Evolutionary conservation across 1,139 yeast species (phyloP).

Genomic region (Casaregolazyma suthepensis): DNA sequence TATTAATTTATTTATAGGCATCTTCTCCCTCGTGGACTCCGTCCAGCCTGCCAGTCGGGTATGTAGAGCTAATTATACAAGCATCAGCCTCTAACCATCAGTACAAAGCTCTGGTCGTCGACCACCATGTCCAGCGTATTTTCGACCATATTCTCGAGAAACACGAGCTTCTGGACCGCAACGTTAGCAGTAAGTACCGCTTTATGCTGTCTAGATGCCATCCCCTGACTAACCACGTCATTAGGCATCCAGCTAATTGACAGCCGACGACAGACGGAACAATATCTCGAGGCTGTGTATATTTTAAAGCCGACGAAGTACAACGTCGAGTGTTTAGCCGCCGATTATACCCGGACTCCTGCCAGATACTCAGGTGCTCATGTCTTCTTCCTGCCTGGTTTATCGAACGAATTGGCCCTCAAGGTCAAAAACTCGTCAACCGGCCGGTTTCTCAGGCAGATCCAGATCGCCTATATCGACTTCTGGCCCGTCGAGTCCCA

Average conservation of each 20-base stretch:
- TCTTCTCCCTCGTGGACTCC: conserved; percentile 29
- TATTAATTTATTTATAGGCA: conserved; percentile 16
- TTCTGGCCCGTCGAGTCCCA: conserved; percentile 46
- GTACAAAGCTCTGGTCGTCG: conserved; percentile 40
- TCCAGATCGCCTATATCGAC: conserved; percentile 32
- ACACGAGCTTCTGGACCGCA: conserved; percentile 36
- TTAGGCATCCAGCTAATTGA: conserved; percentile 50
- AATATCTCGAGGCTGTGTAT: conserved; percentile 54
- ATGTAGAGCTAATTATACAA: conserved; percentile 11
- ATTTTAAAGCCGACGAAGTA: conserved; percentile 49
- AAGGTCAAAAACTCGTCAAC: conserved; percentile 24
- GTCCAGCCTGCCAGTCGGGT: conserved; percentile 31
- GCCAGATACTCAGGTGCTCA: conserved; percentile 53
- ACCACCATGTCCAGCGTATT: conserved; percentile 33
- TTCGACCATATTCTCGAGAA: conserved; percentile 33
- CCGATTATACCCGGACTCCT: conserved; percentile 51
- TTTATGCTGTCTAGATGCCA: neutral
- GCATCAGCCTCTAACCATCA: conserved; percentile 10
- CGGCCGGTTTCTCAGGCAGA: conserved; percentile 20
- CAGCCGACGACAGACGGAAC: conserved; percentile 43
- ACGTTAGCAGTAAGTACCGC: conserved; percentile 28
- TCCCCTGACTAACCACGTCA: neutral
- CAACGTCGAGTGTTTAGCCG: conserved; percentile 51
- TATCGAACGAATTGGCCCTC: conserved; percentile 22
- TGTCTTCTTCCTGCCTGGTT: conserved; percentile 51